Base-by-base conservation (phyloP, 176 grass and related monocot genomes). In the Microstegium vimineum region DNA sequence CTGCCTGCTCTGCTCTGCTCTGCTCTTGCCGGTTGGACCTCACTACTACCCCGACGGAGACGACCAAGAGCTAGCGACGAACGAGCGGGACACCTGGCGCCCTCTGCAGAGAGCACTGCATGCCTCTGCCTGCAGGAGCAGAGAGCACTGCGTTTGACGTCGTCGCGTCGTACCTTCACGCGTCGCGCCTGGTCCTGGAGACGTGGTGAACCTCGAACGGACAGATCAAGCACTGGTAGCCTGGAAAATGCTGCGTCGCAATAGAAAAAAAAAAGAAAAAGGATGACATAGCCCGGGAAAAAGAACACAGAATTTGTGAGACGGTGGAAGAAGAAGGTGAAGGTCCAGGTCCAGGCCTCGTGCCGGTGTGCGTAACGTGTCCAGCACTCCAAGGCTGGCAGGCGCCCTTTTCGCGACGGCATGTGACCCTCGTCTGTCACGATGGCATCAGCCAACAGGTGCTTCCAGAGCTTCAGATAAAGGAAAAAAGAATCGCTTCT, bases 331-430 rank as follows among this genome's bases (percentile, higher is more conserved):
- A 15, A 43, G 1, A 38, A 14, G n/a, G n/a, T n/a, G 13, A 16
- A 5, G 18, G 51, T 54, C 7, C 20, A 54, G 22, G 20, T 5
- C 38, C 6, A 16, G 51, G 20, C 52, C 22, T 57, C n/a, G 16
- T 65, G 37, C 31, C 23, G 5, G 6, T 75, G 25, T 52, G 59
- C 82, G 34, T 69, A 51, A 85, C 87, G 82, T 89, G 77, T 3
- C 40, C 78, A 77, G 62, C 71, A 82, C 87, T 76, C 60, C 78
- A 82, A 71, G 56, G 14, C n/a, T n/a, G n/a, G n/a, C n/a, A n/a
- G 2, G 51, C 23, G 71, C 17, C 12, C 33, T 78, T 81, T 80
- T 42, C 7, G 7, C 2, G 1, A 28, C 32, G 74, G 59, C 87
- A 71, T 57, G 77, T 85, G 77, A 52, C 74, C 38, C 7, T 43